phyloP scores from a whole-genome alignment of 2,329 filamentous ascomycete genomes.

The Ceratocystis ficicola region DNA sequence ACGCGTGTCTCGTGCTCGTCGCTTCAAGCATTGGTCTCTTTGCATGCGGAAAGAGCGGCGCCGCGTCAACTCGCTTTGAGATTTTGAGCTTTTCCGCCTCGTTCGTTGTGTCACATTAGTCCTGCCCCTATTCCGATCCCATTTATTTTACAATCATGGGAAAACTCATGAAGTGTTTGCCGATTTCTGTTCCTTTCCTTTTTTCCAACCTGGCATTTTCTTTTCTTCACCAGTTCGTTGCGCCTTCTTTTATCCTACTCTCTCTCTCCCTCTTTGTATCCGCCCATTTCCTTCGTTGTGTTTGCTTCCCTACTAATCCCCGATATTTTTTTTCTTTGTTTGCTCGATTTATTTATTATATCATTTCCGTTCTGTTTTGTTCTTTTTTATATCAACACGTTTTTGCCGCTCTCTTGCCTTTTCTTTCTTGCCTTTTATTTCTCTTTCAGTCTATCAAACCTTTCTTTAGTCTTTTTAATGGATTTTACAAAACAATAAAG shows the following conservation, averaged over 20 bases:
- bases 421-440: slow-evolving; percentile 10
- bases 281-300: neutral
- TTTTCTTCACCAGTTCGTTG: slow-evolving; percentile 9
- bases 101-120: neutral
- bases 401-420: slow-evolving; percentile 3
- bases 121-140: neutral
- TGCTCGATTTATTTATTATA: slow-evolving; percentile 6
- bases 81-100: neutral
- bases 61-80: slow-evolving; percentile 2
- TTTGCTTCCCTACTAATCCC: slow-evolving; percentile 4
- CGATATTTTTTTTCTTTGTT: neutral
- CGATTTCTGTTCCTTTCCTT: slow-evolving; percentile 20
- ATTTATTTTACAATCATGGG: neutral
- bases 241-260: slow-evolving; percentile 11
- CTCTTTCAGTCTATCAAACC: slow-evolving; percentile 1
- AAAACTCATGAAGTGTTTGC: neutral
- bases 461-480: slow-evolving; percentile 13
- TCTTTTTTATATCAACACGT: slow-evolving; percentile 12
- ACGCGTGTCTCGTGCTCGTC: neutral
- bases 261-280: neutral
- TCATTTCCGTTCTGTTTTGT: slow-evolving; percentile 10
- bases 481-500: slow-evolving; percentile 2
- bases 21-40: neutral
- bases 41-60: neutral
- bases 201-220: slow-evolving; percentile 14